Base-by-base conservation (phyloP, 164 flowering plant species). In the Hamamelis virginiana region DNA sequence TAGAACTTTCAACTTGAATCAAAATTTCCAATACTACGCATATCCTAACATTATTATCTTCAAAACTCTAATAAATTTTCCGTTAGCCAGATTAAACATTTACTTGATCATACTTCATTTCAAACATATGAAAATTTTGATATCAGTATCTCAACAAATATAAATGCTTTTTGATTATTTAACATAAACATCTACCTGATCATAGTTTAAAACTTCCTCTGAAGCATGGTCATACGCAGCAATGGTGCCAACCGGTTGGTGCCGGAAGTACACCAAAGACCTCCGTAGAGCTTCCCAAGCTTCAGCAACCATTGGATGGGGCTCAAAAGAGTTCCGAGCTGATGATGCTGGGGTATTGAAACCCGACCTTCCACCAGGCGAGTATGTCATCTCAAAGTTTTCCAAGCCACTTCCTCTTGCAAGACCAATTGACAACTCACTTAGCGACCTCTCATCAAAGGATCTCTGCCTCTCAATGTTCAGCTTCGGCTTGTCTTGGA, bases 161-260 rank as follows among this genome's bases (percentile, higher is more conserved):
- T 19, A 4, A 9, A 18, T 33, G 11, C n/a, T 4, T 52, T 46
- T 38, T 46, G 1, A 21, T n/a, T 26, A 33, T 16, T 33, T 6
- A 33, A 23, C 4, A 33, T 45, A 43, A 51, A 19, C 16, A 56
- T 19, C 68, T 59, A 88, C 93, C 89, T 88, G 91, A 74, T 88
- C 93, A 76, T 88, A 88, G 68, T 88, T 88, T 13, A 84, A 80
- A 63, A 83, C 86, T 71, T 88, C 93, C 64, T 80, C 84, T 8
- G 93, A 83, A 28, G 81, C 81, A 75, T 86, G 80, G 62, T 88
- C 93, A 72, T 71, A 52, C 1, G 93, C 93, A 47, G 88, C 93
- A 63, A 88, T 85, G 21, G 93, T 88, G 22, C 93, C 93, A 44
- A 88, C 89, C 0, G 93, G 93, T 58, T 85, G 89, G 23, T 81